These are phyloP conservation scores for Pyrenochaeta sp. DNA, from an alignment of 2,329 filamentous ascomycete genomes.

Conservation along the genomic window DNA sequence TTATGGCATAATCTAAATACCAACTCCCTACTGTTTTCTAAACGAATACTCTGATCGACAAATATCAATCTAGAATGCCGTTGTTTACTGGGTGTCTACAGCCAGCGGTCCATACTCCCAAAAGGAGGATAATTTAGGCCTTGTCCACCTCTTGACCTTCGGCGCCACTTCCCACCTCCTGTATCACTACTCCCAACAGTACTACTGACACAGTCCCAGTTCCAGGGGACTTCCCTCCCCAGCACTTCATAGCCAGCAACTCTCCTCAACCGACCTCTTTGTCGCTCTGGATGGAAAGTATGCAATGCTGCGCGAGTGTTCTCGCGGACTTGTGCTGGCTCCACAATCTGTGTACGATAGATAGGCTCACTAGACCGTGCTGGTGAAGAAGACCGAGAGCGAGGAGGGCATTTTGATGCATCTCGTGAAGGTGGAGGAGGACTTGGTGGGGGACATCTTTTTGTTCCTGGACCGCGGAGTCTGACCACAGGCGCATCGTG, in stretches of 20 bases:
- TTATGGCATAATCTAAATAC: too few relatives aligned
- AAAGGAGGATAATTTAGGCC: slow-evolving; percentile 39
- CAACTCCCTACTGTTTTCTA: too few relatives aligned
- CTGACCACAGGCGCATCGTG: slow-evolving; percentile 14
- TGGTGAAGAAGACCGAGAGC: slow-evolving; percentile 11
- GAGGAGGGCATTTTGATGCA: slow-evolving; percentile 10
- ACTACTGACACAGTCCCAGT: slow-evolving; percentile 47
- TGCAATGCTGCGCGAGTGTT: slow-evolving; percentile 36
- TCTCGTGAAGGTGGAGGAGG: slow-evolving; percentile 26
- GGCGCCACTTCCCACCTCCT: slow-evolving; percentile 10
- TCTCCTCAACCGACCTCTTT: slow-evolving; percentile 26
- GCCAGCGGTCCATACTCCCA: slow-evolving; percentile 34
- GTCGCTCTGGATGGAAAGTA: slow-evolving; percentile 19
- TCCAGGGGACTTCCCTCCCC: slow-evolving; percentile 41
- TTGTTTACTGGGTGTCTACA: slow-evolving; percentile 13
- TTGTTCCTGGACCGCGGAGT: slow-evolving; percentile 32
- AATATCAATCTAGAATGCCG: too few relatives aligned
- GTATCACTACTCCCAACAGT: slow-evolving; percentile 23
- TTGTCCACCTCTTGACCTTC: slow-evolving; percentile 10
- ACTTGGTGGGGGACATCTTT: slow-evolving; percentile 17
- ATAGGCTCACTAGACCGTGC: slow-evolving; percentile 27
- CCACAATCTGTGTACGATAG: slow-evolving; percentile 42
- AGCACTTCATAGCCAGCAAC: slow-evolving; percentile 44
- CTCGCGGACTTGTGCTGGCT: slow-evolving; percentile 32
- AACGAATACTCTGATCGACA: too few relatives aligned